phyloP scores from a whole-genome alignment of 1,284 basidiomycete species.

The Fomitopsis betulina region DNA sequence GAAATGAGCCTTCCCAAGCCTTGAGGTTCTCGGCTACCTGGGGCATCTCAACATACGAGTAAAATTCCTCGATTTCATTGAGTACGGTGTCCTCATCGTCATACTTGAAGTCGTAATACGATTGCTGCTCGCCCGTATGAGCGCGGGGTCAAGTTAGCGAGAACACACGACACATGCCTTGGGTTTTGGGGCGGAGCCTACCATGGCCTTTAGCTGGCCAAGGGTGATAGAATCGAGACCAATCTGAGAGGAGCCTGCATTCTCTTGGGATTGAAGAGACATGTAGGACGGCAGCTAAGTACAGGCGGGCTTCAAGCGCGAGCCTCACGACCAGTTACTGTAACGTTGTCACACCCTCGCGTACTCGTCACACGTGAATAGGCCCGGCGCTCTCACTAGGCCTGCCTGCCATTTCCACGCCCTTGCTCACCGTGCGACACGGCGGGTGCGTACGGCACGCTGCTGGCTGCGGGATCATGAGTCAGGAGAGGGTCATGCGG shows the following conservation, averaged over 20 bases:
- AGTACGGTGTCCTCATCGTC: slow-evolving; percentile 94
- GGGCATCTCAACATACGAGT: slow-evolving; percentile 94
- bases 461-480: not conserved
- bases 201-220: slow-evolving; percentile 76
- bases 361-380: not conserved
- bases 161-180: slow-evolving; percentile 46
- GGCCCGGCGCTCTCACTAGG: not conserved
- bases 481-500: slow-evolving; percentile 1
- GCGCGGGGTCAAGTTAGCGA: slow-evolving; percentile 9
- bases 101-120: slow-evolving; percentile 85
- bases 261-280: slow-evolving; percentile 15
- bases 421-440: not conserved
- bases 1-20: slow-evolving; percentile 83
- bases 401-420: not conserved
- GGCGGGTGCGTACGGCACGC: not conserved
- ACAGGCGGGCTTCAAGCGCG: slow-evolving; percentile 10
- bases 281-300: slow-evolving; percentile 22
- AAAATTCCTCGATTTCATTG: slow-evolving; percentile 98
- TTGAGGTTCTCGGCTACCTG: slow-evolving; percentile 86
- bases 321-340: not conserved
- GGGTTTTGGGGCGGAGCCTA: slow-evolving; percentile 66
- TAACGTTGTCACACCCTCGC: not conserved
- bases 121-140: slow-evolving; percentile 52
- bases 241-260: slow-evolving; percentile 17
- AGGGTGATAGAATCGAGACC: slow-evolving; percentile 71